Percentiles rank a stretch among this genome's conserved stretches.
Conservation (phyloP, 306 rosid species). For the Dalbergia cochinchinensis region DNA sequence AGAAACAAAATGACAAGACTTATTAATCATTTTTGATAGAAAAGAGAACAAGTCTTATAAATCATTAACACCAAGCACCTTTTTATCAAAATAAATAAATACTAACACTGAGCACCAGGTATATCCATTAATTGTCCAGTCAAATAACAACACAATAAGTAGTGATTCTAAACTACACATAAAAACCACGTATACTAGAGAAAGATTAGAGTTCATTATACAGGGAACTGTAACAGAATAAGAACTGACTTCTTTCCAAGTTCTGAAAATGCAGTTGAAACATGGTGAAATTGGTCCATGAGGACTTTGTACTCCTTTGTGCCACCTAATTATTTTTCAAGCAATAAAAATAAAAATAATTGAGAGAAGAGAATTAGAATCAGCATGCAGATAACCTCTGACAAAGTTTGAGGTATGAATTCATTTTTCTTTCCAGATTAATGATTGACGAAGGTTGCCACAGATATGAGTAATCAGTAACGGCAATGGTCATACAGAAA, state of each 20-base stretch:
- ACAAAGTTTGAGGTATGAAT: conserved; percentile 11
- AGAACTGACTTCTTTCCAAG: conserved; percentile 78
- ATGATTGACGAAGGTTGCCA: conserved; percentile 16
- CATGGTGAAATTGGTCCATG: conserved; percentile 96
- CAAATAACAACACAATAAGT: conserved; percentile 33
- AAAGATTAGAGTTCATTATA: conserved; percentile 15
- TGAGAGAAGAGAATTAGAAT: conserved; percentile 36
- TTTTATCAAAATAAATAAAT: background rate
- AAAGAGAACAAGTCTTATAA: background rate
- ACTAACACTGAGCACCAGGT: conserved; percentile 1
- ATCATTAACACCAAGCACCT: conserved; percentile 20
- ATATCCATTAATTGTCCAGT: conserved; percentile 16
- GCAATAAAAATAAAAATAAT: no score
- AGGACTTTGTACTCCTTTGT: conserved; percentile 94
- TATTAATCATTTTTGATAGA: no score
- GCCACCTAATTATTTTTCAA: conserved; percentile 71
- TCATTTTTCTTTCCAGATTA: conserved; percentile 12
- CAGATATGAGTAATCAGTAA: background rate
- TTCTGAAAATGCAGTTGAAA: conserved; percentile 91
- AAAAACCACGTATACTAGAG: background rate
- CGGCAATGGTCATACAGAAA: background rate
- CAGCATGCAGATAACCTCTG: conserved; percentile 31
- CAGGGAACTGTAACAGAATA: conserved; percentile 41
- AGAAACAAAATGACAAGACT: conserved; percentile 13
- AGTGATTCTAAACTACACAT: background rate